Evolutionary conservation across 495 filamentous ascomycete genomes (phyloP).

Genomic region (Lophiotrema nucula): DNA sequence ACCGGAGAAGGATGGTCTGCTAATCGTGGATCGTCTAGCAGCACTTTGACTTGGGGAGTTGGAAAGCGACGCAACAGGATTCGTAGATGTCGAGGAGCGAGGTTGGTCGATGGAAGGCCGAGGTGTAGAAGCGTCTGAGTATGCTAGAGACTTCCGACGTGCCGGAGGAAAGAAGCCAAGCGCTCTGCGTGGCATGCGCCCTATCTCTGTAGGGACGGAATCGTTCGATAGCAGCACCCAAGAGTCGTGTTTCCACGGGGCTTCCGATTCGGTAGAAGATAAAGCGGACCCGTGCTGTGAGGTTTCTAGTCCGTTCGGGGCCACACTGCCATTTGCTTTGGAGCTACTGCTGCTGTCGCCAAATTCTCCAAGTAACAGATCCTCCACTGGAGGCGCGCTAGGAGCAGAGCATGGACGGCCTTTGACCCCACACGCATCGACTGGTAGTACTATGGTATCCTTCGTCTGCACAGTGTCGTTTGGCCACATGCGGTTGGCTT

Average conservation of each 20-base stretch:
- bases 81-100: constrained; percentile 47
- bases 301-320: no score
- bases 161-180: constrained; percentile 91
- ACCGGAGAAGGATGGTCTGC: constrained; percentile 4
- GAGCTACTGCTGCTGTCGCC: constrained; percentile 12
- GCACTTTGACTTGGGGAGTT: constrained; percentile 26
- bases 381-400: constrained; percentile 26
- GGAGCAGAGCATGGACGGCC: constrained; percentile 54
- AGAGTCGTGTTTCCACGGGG: constrained; percentile 77
- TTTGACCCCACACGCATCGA: constrained; percentile 84
- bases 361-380: constrained; percentile 43
- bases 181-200: constrained; percentile 72
- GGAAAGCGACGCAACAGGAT: constrained; percentile 22
- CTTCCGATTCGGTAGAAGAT: constrained; percentile 36
- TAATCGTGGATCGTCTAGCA: constrained; percentile 10
- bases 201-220: constrained; percentile 74
- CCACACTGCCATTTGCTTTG: no score
- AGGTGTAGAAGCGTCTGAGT: constrained; percentile 45
- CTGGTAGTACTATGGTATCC: constrained; percentile 77
- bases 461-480: constrained; percentile 84
- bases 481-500: constrained; percentile 91
- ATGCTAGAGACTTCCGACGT: constrained; percentile 71
- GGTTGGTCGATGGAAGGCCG: constrained; percentile 39
- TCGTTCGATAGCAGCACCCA: constrained; percentile 79
- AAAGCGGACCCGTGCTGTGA: no score